Evolutionary conservation across 2,329 filamentous ascomycete species (phyloP).

Genomic region (Pseudophaeomoniella oleicola): DNA sequence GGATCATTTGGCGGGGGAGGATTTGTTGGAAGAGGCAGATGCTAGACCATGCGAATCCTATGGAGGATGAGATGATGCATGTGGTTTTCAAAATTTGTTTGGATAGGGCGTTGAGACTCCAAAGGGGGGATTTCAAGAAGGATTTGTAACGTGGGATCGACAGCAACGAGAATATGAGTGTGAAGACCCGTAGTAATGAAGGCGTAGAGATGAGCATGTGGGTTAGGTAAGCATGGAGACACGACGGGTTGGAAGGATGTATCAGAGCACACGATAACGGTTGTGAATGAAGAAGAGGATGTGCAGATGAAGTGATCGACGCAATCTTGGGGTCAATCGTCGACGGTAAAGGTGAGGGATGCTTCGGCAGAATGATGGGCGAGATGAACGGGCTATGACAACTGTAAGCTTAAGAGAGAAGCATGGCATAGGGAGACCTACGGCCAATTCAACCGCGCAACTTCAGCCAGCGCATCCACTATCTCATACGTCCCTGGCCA

Average conservation of each 20-base stretch:
- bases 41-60: constrained; percentile 75
- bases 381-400: constrained; percentile 54
- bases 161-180: constrained; percentile 51
- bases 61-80: constrained; percentile 65
- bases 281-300: constrained; percentile 62
- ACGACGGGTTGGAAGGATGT: constrained; percentile 78
- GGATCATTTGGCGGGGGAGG: constrained; percentile 58
- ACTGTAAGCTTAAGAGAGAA: constrained; percentile 6
- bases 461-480: constrained; percentile 65
- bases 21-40: constrained; percentile 78
- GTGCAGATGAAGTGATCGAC: constrained; percentile 68
- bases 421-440: constrained; percentile 18
- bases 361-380: constrained; percentile 70
- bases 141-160: constrained; percentile 53
- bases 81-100: constrained; percentile 59
- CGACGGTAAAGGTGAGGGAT: constrained; percentile 43
- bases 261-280: constrained; percentile 72
- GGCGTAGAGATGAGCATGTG: constrained; percentile 81
- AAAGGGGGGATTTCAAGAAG: constrained; percentile 55
- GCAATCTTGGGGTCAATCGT: constrained; percentile 52
- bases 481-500: constrained; percentile 70
- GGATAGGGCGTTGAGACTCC: constrained; percentile 51
- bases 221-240: constrained; percentile 70
- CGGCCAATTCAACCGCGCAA: constrained; percentile 75
- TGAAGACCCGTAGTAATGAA: constrained; percentile 56